phyloP scores from a whole-genome alignment of 1,139 yeast genomes.

The Magnusiomyces paraingens region DNA sequence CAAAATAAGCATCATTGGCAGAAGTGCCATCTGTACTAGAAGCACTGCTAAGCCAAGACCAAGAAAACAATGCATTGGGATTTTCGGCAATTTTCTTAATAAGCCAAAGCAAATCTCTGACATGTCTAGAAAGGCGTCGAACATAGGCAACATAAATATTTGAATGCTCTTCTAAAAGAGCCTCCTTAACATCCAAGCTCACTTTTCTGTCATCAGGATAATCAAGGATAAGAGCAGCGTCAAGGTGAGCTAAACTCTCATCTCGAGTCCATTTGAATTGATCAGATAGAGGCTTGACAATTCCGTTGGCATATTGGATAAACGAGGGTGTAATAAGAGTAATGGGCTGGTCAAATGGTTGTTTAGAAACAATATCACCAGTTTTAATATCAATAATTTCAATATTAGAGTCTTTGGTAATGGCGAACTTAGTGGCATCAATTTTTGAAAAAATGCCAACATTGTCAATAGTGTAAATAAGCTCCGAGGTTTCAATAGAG shows the following conservation, averaged over 20 bases:
- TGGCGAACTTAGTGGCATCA: not conserved
- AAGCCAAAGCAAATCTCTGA: conserved; percentile 19
- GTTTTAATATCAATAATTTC: too few relatives aligned
- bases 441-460: not conserved
- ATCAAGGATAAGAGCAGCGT: conserved; percentile 39
- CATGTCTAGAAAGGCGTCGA: conserved; percentile 39
- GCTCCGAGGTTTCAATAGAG: too few relatives aligned
- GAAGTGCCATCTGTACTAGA: too few relatives aligned
- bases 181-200: conserved; percentile 35
- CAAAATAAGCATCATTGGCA: conserved; percentile 33
- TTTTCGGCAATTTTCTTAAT: not conserved
- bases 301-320: conserved; percentile 16
- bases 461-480: not conserved
- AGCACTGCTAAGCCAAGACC: too few relatives aligned
- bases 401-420: not conserved
- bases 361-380: too few relatives aligned
- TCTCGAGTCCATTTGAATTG: conserved; percentile 40
- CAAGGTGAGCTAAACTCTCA: conserved; percentile 40
- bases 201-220: conserved; percentile 31
- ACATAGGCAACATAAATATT: conserved; percentile 39
- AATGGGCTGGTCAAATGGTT: not conserved
- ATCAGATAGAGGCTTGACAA: conserved; percentile 10
- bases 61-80: too few relatives aligned
- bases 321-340: conserved; percentile 1
- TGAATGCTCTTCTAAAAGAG: conserved; percentile 37